Evolutionary conservation across 345 rosid species (phyloP).

Genomic region (Ceriops decandra): DNA sequence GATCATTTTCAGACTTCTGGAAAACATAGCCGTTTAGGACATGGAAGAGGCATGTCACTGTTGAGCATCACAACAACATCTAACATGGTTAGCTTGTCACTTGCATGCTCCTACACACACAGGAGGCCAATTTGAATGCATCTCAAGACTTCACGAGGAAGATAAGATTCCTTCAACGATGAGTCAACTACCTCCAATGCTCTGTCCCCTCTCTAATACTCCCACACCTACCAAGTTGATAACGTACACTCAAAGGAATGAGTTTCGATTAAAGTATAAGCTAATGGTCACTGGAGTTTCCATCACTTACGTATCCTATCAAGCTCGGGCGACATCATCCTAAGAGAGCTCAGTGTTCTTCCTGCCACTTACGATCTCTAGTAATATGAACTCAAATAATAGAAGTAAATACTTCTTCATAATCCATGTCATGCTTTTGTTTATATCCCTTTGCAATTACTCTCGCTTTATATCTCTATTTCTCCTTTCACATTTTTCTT

Average conservation of each 20-base stretch:
- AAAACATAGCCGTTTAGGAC: constrained; percentile 2
- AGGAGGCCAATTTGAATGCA: constrained; percentile 17
- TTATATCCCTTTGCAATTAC: no score
- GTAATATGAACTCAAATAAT: neutral
- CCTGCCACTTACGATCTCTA: constrained; percentile 24
- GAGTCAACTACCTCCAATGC: constrained; percentile 14
- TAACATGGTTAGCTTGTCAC: constrained; percentile 12
- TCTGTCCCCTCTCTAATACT: constrained; percentile 8
- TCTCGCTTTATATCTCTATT: no score
- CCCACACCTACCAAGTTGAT: constrained; percentile 12
- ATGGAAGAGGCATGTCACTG: neutral
- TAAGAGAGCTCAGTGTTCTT: neutral
- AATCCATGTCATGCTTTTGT: no score
- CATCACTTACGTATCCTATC: constrained; percentile 14
- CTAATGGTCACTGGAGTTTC: neutral
- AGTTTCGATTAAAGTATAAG: neutral
- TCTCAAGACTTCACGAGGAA: neutral
- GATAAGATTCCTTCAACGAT: neutral
- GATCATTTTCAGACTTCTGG: neutral
- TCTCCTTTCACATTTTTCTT: no score
- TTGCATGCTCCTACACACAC: constrained; percentile 1
- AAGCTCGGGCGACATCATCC: neutral
- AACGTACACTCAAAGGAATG: no score
- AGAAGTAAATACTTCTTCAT: no score
- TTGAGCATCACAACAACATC: constrained; percentile 10